Evolutionary conservation across 768 basidiomycete genomes (phyloP), one percentile per base, ranked within the genome.

Genomic region (Pisolithus sp.): DNA sequence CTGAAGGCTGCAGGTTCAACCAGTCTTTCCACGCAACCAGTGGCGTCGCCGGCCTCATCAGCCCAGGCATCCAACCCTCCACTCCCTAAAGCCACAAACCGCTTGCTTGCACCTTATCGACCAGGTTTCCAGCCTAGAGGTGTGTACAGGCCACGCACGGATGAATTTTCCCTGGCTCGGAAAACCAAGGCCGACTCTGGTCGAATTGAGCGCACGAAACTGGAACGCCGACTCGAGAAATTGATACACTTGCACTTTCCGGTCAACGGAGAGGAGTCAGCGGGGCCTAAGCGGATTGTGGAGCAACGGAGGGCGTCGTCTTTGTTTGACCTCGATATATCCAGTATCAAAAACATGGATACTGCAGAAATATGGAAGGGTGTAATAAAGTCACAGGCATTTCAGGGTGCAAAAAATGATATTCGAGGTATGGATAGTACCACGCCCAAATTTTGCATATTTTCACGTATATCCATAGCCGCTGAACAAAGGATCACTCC

Each of bases 41-140:
- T 57, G 8, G 41, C 31, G 10, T 50, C 63, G 23, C 59, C 61
- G 23, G 54, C 62, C 20, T 50, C 57, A n/a, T 57, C 67, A 38
- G 50, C 65, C n/a, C 26, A 60, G 34, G 37, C 55, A n/a, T 62
- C 58, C 10, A 55, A 49, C 21, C 62, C 62, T 8, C 56, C 68
- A 7, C 63, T 61, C 36, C 64, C 64, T 4, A 46, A 58, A 17
- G 52, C 49, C 12, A 49, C 53, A 7, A 52, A 51, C 15, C 66
- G 61, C 46, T 54, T 65, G 46, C 60, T 69, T 5, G 81, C 85
- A 1, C 87, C 85, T 2, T 98, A 98, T 64, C 83, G 86, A 43
- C 83, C 90, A 3, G 92, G 93, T 1, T 99, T 97, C 64, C 95
- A 99, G 65, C 95, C 95, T 5, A 86, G 78, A 60, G 94, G 94